Percentiles rank a stretch among this genome's conserved stretches.
These are phyloP conservation scores for Colletotrichum lentis DNA, from an alignment of 2,329 filamentous ascomycete genomes.

Conservation along the genomic window DNA sequence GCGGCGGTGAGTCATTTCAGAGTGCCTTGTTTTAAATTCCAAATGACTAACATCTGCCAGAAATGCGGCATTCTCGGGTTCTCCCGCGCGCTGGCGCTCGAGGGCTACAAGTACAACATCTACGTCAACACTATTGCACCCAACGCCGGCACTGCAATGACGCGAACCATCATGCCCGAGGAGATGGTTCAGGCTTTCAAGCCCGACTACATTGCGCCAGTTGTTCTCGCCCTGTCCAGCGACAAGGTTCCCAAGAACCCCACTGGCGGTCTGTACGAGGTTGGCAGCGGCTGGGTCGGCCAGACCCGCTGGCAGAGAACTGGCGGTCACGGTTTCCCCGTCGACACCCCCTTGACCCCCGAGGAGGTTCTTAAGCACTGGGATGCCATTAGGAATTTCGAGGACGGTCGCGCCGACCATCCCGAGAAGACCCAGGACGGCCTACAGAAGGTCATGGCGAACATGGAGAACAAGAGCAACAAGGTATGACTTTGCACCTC, in stretches of 20 bases:
- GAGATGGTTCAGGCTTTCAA: constrained; percentile 99
- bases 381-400: constrained; percentile 84
- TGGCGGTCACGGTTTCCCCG: constrained; percentile 88
- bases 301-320: constrained; percentile 94
- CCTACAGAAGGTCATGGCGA: constrained; percentile 78
- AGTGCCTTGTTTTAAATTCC: background rate
- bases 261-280: constrained; percentile 91
- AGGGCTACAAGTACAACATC: constrained; percentile 98
- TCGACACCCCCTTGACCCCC: constrained; percentile 82
- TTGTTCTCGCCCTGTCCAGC: constrained; percentile 83
- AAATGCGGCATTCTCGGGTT: constrained; percentile 95
- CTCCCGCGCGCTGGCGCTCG: constrained; percentile 89
- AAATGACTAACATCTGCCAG: constrained; percentile 51
- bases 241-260: constrained; percentile 86
- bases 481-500: constrained; percentile 60
- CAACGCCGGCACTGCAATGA: constrained; percentile 96
- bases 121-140: constrained; percentile 97
- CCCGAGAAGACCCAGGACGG: constrained; percentile 81
- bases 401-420: constrained; percentile 86
- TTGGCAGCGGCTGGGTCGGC: constrained; percentile 92
- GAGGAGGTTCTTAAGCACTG: constrained; percentile 82
- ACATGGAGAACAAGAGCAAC: constrained; percentile 79
- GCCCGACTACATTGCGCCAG: constrained; percentile 95
- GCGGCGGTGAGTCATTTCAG: constrained; percentile 70
- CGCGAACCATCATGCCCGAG: constrained; percentile 90